A percentile compares a stretch with the other conserved stretches of the same genome.
phyloP scores from a whole-genome alignment of 1,284 basidiomycete genomes.

The Paramarasmius palmivorus region DNA sequence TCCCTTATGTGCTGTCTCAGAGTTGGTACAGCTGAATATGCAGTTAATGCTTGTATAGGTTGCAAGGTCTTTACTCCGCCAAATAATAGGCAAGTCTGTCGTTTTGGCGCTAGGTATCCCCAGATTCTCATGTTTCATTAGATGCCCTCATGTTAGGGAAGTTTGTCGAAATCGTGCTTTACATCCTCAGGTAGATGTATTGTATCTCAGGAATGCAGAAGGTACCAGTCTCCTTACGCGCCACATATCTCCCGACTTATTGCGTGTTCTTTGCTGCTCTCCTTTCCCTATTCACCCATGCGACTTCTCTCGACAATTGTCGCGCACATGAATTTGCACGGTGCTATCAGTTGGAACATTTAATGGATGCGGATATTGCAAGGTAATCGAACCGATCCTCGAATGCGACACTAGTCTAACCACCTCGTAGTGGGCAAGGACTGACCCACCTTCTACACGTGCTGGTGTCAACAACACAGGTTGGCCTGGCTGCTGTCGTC shows the following conservation, averaged over 20 bases:
- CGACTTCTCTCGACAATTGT: no score
- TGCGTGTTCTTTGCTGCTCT: no score
- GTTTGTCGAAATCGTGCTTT: slow-evolving; percentile 68
- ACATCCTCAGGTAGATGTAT: slow-evolving; percentile 74
- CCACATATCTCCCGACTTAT: slow-evolving; percentile 12
- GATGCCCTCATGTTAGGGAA: slow-evolving; percentile 74
- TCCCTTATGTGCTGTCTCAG: slow-evolving; percentile 69
- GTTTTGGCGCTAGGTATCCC: slow-evolving; percentile 12
- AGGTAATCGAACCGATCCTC: slow-evolving; percentile 47
- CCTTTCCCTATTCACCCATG: no score
- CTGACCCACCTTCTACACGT: slow-evolving; percentile 51
- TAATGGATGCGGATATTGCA: slow-evolving; percentile 85
- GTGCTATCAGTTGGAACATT: slow-evolving; percentile 66
- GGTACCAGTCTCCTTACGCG: slow-evolving; percentile 43
- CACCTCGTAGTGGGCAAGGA: slow-evolving; percentile 62
- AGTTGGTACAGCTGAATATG: slow-evolving; percentile 65
- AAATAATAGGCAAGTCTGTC: slow-evolving; percentile 48
- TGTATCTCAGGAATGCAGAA: slow-evolving; percentile 80
- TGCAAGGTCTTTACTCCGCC: slow-evolving; percentile 74
- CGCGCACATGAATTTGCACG: no score
- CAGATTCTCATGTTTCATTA: slow-evolving; percentile 30
- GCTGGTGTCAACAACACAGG: slow-evolving; percentile 66
- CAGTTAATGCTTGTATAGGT: slow-evolving; percentile 71
- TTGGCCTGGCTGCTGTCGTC: slow-evolving; percentile 83
- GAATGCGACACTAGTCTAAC: slow-evolving; percentile 25